Evolutionary conservation across 495 filamentous ascomycete genomes (phyloP).

Genomic region (Penicillium steckii): DNA sequence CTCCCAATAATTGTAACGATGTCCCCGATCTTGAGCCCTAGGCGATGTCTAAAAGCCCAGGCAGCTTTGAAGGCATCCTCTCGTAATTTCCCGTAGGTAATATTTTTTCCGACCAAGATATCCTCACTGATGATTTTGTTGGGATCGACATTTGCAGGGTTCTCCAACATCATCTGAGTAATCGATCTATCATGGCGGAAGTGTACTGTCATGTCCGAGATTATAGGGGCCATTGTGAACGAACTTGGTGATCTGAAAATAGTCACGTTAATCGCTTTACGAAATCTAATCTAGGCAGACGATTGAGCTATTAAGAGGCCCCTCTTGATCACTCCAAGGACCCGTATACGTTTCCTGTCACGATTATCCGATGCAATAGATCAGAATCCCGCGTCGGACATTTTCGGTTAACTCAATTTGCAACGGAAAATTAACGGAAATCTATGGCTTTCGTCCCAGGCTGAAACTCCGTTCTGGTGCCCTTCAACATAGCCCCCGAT

Average conservation of each 20-base stretch:
- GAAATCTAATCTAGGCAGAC: background rate
- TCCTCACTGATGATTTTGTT: conserved; percentile 3
- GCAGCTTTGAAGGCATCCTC: background rate
- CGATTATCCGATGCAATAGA: background rate
- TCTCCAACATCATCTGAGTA: conserved; percentile 4
- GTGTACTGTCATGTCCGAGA: background rate
- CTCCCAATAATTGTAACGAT: background rate
- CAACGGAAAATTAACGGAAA: background rate
- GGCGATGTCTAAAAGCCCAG: background rate
- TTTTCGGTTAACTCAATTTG: background rate
- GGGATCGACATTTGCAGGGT: background rate
- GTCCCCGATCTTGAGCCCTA: background rate
- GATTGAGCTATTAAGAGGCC: background rate
- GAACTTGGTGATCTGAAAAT: background rate
- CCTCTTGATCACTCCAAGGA: background rate
- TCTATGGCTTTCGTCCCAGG: background rate
- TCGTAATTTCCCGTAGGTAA: background rate
- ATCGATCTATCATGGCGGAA: background rate
- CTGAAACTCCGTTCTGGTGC: background rate
- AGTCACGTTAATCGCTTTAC: background rate
- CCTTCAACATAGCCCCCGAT: background rate
- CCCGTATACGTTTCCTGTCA: background rate
- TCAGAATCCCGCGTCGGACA: background rate
- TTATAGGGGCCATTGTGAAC: background rate
- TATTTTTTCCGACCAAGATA: background rate